Evolutionary conservation across 2,329 filamentous ascomycete genomes (phyloP).

Genomic region (Trichocomaceae sp.): DNA sequence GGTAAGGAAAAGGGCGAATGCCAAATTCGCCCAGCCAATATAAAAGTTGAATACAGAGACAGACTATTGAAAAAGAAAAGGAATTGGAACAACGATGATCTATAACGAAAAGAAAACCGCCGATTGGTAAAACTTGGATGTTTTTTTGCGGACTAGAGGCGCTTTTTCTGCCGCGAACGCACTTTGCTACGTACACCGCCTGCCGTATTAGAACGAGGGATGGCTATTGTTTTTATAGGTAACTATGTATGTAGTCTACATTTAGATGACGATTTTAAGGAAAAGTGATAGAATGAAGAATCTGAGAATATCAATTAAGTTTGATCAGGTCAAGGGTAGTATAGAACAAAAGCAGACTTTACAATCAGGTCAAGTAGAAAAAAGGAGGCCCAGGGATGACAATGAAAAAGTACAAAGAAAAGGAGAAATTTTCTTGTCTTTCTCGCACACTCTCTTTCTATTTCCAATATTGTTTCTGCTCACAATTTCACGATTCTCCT

Average conservation of each 20-base stretch:
- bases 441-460: constrained; percentile 31
- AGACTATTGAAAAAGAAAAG: background rate
- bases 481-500: background rate
- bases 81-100: background rate
- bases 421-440: constrained; percentile 1
- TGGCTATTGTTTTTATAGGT: too few relatives aligned
- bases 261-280: background rate
- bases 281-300: background rate
- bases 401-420: background rate
- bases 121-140: background rate
- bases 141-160: background rate
- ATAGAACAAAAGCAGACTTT: background rate
- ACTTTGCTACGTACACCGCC: constrained; percentile 14
- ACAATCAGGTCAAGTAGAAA: background rate
- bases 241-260: too few relatives aligned
- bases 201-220: background rate
- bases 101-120: background rate
- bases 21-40: background rate
- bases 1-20: constrained; percentile 6
- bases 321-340: background rate
- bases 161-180: constrained; percentile 17
- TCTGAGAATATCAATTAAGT: background rate
- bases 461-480: constrained; percentile 16
- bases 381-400: background rate
- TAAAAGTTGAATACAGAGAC: background rate